These are phyloP conservation scores for Furcasterigmium sp. DNA, from an alignment of 2,329 filamentous ascomycete species.

Conservation along the genomic window DNA sequence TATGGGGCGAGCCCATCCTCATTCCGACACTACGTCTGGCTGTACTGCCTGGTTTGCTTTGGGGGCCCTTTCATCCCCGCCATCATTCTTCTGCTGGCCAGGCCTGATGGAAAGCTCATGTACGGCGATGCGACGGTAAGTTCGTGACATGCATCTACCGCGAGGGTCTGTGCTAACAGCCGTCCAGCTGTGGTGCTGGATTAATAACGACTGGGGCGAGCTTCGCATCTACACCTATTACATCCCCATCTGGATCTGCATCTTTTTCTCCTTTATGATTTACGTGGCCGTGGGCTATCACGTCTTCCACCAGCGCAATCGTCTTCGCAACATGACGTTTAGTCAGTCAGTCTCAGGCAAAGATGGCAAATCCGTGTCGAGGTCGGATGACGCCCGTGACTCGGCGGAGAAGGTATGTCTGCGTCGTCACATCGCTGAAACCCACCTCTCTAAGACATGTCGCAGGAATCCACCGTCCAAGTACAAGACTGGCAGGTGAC, in stretches of 20 bases:
- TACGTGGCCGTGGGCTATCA: slow-evolving; percentile 54
- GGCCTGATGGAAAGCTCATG: slow-evolving; percentile 16
- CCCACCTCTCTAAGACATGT: neutral
- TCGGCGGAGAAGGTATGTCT: slow-evolving; percentile 27
- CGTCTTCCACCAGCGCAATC: slow-evolving; percentile 53
- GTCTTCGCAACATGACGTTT: slow-evolving; percentile 46
- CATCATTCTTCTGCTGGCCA: slow-evolving; percentile 57
- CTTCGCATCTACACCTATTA: slow-evolving; percentile 59
- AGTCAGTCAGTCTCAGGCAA: slow-evolving; percentile 29
- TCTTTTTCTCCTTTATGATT: slow-evolving; percentile 46
- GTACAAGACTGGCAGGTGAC: slow-evolving; percentile 39
- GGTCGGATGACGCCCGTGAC: slow-evolving; percentile 16
- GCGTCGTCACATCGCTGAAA: neutral
- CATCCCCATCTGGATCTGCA: slow-evolving; percentile 56
- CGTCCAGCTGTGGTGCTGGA: slow-evolving; percentile 57
- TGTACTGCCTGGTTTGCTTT: slow-evolving; percentile 67
- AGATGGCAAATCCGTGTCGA: slow-evolving; percentile 25
- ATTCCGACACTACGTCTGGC: slow-evolving; percentile 67
- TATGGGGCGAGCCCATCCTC: slow-evolving; percentile 57
- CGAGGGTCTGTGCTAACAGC: neutral
- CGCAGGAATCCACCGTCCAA: slow-evolving; percentile 2
- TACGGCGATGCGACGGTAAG: slow-evolving; percentile 55
- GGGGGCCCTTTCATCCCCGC: slow-evolving; percentile 66
- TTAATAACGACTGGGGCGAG: slow-evolving; percentile 46
- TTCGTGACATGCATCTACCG: slow-evolving; percentile 1